Evolutionary conservation across 441 rosid genomes (phyloP).

Genomic region (Gossypium trilobum): DNA sequence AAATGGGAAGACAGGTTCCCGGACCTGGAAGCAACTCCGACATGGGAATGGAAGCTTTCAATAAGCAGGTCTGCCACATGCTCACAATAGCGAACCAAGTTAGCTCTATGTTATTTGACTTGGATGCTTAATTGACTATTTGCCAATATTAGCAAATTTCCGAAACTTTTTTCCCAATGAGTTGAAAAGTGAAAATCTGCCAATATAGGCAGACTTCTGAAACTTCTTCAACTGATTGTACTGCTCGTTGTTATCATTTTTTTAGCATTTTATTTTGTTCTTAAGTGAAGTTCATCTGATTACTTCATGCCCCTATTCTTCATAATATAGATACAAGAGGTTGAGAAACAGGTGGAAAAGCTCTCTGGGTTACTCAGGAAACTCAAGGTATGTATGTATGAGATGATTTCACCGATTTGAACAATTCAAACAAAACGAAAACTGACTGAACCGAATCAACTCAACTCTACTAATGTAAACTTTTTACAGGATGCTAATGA

Average conservation of each 20-base stretch:
- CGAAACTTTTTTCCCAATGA: not conserved
- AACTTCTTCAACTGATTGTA: not conserved
- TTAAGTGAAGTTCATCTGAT: not conserved
- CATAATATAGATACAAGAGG: slow-evolving; percentile 45
- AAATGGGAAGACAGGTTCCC: slow-evolving; percentile 44
- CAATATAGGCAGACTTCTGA: not conserved
- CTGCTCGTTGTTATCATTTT: too few relatives aligned
- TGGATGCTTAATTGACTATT: not conserved
- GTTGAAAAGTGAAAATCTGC: not conserved
- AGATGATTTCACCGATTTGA: not conserved
- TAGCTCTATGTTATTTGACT: not conserved
- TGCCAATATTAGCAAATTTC: not conserved
- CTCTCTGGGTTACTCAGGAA: slow-evolving; percentile 44
- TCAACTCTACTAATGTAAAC: not conserved
- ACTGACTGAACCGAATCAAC: too few relatives aligned
- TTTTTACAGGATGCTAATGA: slow-evolving; percentile 73
- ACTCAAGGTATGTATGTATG: slow-evolving; percentile 43
- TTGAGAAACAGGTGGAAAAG: slow-evolving; percentile 50
- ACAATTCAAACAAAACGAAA: too few relatives aligned
- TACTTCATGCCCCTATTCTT: slow-evolving; percentile 11
- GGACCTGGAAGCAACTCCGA: slow-evolving; percentile 39
- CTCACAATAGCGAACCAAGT: not conserved
- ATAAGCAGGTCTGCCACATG: slow-evolving; percentile 39
- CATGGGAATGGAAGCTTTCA: slow-evolving; percentile 56
- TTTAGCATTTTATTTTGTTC: not conserved